Base-by-base conservation (phyloP, 805 yeast genomes). In the Ogataea zsoltii region DNA sequence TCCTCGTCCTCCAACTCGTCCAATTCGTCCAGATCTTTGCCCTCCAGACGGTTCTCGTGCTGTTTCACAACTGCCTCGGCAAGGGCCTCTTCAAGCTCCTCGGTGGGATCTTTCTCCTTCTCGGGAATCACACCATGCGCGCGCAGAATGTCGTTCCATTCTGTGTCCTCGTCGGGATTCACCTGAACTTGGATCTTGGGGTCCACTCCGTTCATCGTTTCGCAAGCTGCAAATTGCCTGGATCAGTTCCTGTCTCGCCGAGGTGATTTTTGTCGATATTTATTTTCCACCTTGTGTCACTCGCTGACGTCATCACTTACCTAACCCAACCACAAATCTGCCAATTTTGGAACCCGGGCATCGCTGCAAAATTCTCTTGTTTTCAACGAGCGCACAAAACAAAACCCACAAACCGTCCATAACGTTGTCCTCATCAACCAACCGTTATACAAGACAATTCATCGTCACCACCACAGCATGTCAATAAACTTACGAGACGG, bases 111-210 rank as follows among this genome's bases (percentile, higher is more conserved):
- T 18, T 91, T 90, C 21, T 95, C 89, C 57, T 85, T 83, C 60
- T 87, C 90, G 1, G 99, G 99, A 40, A 94, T 88, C 44, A 94
- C 82, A 18, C 98, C 98, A 51, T 91, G 88, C 3, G 80, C 77
- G 53, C 99, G 74, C 36, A 94, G 74, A 54, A 94, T 90, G 66
- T 94, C 99, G 63, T 94, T 94, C 99, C 99, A 94, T 66, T 94
- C 99, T 0, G 99, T 94, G 64, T 94, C 99, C 67, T 94, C 99
- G 50, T 79, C 80, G 29, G 96, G 97, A 67, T 94, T 91, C 44
- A 91, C 96, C 66, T 90, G 88, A 39, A 90, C 90, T 54, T 83
- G 88, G 44, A 85, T 74, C 69, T 83, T 77, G 28, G 82, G 79
- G 48, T 80, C 82, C 39, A 58, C 49, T 17, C 51, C 33, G 41